Evolutionary conservation across 106 monocot genomes (phyloP), one percentile per base, ranked within the genome.

Genomic region (Hemerocallis citrina): DNA sequence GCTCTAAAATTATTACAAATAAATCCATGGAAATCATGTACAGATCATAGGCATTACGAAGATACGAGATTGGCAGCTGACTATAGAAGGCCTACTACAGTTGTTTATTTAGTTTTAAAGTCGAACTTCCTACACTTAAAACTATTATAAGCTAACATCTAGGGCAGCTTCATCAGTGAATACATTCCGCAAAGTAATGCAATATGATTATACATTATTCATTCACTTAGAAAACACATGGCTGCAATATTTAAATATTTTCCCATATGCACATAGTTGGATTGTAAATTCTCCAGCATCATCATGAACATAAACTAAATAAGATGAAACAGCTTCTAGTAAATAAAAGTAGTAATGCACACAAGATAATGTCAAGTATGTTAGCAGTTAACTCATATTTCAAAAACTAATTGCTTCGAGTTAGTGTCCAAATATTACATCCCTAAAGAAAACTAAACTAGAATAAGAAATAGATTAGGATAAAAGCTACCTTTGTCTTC

Each of bases 401-500:
- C 31, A 54, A 32, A 54, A 54, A 54, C 4, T 32, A 54, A 12
- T 54, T 32, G 54, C 31, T 15, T 54, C 16, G 31, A 21, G 32
- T 54, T 30, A 54, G n/a, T 31, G 1, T 15, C 31, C 29, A 31
- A 54, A 16, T 0, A 54, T 31, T 6, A 54, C 16, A 32, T 29
- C 29, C 5, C n/a, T 16, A 16, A 32, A 17, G n/a, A 54, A 24
- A 54, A 16, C 2, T 10, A 30, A 54, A 39, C 14, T 15, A 10
- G 8, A 17, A 17, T 57, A 39, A 39, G 22, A 38, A 51, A 65
- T 23, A 36, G 17, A 50, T 38, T 51, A 15, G 22, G 6, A 13
- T 21, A 25, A 57, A 34, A 49, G 20, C 42, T 45, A 91, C 96
- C 90, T 96, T 91, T 51, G 77, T 61, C 57, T 76, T 96, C 59